Evolutionary conservation across 345 rosid species (phyloP).

Genomic region (Mercurialis annua): DNA sequence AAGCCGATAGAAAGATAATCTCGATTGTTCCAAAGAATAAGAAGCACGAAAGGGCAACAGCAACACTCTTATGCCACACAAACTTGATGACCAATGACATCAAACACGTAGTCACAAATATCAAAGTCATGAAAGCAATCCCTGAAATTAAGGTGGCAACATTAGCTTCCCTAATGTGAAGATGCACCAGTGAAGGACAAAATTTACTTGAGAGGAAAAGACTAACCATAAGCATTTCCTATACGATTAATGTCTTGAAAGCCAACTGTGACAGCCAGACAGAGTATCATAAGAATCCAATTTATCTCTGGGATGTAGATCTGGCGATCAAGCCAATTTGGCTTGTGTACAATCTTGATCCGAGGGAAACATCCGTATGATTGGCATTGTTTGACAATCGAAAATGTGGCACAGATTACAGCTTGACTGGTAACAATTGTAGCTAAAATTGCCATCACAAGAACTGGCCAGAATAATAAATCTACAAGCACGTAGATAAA

Average conservation of each 20-base stretch:
- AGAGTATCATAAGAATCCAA: slow-evolving; percentile 88
- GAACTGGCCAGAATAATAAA: slow-evolving; percentile 70
- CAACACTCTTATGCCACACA: slow-evolving; percentile 56
- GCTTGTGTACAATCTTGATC: slow-evolving; percentile 80
- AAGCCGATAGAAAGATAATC: slow-evolving; percentile 57
- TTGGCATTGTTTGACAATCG: slow-evolving; percentile 75
- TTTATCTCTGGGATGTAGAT: slow-evolving; percentile 93
- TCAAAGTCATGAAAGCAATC: slow-evolving; percentile 57
- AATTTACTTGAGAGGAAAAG: neutral
- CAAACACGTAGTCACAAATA: slow-evolving; percentile 68
- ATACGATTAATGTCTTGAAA: slow-evolving; percentile 54
- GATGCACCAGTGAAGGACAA: neutral
- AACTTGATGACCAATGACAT: slow-evolving; percentile 67
- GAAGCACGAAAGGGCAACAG: slow-evolving; percentile 46
- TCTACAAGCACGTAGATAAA: slow-evolving; percentile 43
- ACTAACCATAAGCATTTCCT: slow-evolving; percentile 85
- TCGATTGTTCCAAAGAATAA: slow-evolving; percentile 70
- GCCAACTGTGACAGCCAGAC: slow-evolving; percentile 61
- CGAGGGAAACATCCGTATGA: slow-evolving; percentile 94
- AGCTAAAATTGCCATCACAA: slow-evolving; percentile 68
- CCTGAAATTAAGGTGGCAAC: slow-evolving; percentile 46
- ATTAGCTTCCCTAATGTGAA: neutral
- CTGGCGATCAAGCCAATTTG: slow-evolving; percentile 77
- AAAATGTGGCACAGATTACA: slow-evolving; percentile 68
- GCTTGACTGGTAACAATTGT: slow-evolving; percentile 87